Base-by-base conservation (phyloP, 371 early-diverging fungal genomes). In the Lichtheimia ramosa region DNA sequence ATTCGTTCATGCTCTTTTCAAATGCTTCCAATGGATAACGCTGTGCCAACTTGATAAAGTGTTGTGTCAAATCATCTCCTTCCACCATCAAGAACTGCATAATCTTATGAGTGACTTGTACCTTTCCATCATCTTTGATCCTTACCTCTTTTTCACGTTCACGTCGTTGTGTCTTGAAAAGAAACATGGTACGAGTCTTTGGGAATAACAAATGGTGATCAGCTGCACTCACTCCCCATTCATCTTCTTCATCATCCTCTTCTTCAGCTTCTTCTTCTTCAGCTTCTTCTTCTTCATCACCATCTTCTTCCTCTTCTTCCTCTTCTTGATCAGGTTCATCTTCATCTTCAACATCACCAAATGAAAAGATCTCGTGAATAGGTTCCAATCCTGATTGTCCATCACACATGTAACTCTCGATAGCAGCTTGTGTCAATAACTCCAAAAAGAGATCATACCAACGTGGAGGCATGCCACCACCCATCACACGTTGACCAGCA, bases 391-490 rank as follows among this genome's bases (percentile, higher is more conserved):
- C 84, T 3, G 74, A 49, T 23, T 71, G 75, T 3, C 73, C 75
- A 56, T 85, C 86, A 51, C 86, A 85, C 40, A 85, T 66, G 59
- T 83, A 85, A 24, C 82, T 72, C 64, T 85, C 83, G 20, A 85
- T 82, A 10, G 81, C 84, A 3, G 86, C 86, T 53, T 85, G 86
- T 7, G 83, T 83, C 62, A 85, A 68, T 43, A 85, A 60, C 56
- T 83, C 83, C 52, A 85, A 50, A 61, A 85, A 83, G 41, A 85
- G 66, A 46, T 79, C 71, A 56, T 83, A 85, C 84, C 86, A 85
- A 3, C 79, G 72, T 34, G 82, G 75, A 14, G 81, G 79, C 70
- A 85, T 83, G 2, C 77, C 81, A 20, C 81, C 81, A 20, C 81
- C 81, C 81, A 80, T 77, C 20, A 80, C 81, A 27, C 69, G 64